A percentile compares a stretch with the other conserved stretches of the same genome.
These are phyloP conservation scores for Mycena metata DNA, from an alignment of 768 basidiomycete genomes.

Conservation along the genomic window DNA sequence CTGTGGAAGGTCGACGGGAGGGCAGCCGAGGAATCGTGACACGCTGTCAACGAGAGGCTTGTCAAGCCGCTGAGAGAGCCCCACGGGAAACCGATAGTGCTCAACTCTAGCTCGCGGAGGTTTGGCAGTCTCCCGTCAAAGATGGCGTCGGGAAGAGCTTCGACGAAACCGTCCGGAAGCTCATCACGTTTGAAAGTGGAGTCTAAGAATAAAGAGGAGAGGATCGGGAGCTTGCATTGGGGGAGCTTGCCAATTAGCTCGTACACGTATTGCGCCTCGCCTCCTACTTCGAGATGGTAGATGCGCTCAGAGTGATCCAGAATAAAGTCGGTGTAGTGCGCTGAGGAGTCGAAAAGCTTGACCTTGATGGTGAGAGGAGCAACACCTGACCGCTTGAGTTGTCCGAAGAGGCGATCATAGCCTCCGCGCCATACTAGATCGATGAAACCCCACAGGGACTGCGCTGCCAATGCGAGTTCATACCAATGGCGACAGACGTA, in stretches of 20 bases:
- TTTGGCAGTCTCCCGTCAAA: not conserved
- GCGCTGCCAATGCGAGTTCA: constrained; percentile 4
- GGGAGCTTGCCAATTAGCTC: not conserved
- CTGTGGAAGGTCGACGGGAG: not conserved
- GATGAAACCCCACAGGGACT: constrained; percentile 20
- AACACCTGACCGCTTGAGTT: constrained; percentile 7
- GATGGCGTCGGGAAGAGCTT: not conserved
- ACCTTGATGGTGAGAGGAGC: constrained; percentile 13
- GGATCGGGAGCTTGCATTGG: constrained; percentile 3
- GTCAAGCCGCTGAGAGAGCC: not conserved
- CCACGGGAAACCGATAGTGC: not conserved
- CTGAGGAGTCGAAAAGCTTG: not conserved
- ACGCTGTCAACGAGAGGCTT: not conserved
- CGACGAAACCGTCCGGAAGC: not conserved
- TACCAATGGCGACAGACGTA: constrained; percentile 21
- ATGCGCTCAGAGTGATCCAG: constrained; percentile 5
- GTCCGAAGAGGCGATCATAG: not conserved
- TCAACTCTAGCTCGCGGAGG: not conserved
- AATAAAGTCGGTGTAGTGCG: not conserved
- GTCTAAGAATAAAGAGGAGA: constrained; percentile 7
- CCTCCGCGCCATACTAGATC: not conserved
- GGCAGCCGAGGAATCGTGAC: not conserved
- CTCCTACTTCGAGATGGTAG: not conserved
- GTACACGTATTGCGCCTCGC: not conserved
- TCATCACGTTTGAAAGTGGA: not conserved